phyloP scores from a whole-genome alignment of 305 asterid genomes.

The Stenogyne calaminthoides region DNA sequence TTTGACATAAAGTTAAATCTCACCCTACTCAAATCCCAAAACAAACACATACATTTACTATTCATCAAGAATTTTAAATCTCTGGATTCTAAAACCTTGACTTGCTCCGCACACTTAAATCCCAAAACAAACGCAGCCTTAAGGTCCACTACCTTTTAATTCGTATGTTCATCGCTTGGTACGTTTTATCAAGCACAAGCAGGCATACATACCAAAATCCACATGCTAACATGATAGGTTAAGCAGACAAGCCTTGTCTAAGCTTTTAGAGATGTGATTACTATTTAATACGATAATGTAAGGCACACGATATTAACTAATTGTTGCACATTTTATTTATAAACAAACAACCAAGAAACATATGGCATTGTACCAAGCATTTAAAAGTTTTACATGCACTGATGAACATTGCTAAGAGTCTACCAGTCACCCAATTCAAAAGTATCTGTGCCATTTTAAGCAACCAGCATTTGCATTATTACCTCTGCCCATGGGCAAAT shows the following conservation, averaged over 20 bases:
- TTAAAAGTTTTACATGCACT: neutral
- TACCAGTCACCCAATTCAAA: neutral
- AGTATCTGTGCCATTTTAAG: conserved; percentile 1
- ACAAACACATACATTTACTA: no score
- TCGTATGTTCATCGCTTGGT: neutral
- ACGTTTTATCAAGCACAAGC: neutral
- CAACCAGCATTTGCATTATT: conserved; percentile 22
- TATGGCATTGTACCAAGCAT: neutral
- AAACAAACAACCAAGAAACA: neutral
- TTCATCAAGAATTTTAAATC: no score
- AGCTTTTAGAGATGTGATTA: neutral
- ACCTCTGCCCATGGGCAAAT: conserved; percentile 85
- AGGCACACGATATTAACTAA: neutral
- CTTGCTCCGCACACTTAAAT: no score
- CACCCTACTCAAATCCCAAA: no score
- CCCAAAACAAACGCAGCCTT: no score
- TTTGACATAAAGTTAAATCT: no score
- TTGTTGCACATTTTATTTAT: conserved; percentile 2
- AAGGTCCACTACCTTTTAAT: neutral
- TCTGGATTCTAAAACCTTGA: no score
- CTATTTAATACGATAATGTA: neutral
- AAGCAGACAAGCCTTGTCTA: neutral
- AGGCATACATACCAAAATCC: conserved; percentile 14
- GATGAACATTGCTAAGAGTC: conserved; percentile 3
- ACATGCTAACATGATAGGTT: conserved; percentile 1